Evolutionary conservation across 257 asterid genomes (phyloP).

Genomic region (Craterostigma plantagineum): DNA sequence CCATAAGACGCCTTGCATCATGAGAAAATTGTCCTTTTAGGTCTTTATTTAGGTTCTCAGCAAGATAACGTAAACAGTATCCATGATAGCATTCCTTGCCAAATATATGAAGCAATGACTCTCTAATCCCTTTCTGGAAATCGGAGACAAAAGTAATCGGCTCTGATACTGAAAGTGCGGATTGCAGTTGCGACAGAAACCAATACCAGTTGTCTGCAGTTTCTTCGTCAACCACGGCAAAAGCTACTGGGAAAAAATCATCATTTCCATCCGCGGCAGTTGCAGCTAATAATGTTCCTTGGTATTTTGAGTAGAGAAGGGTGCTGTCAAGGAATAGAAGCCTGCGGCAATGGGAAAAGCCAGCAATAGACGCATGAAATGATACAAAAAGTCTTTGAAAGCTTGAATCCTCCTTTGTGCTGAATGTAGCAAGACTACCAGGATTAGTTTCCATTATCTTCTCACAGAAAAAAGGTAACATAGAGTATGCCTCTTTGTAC

Average conservation of each 20-base stretch:
- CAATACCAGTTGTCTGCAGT: slow-evolving; percentile 87
- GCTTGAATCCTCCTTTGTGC: slow-evolving; percentile 90
- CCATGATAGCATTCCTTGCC: slow-evolving; percentile 79
- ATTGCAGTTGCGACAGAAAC: slow-evolving; percentile 73
- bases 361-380: slow-evolving; percentile 76
- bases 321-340: slow-evolving; percentile 85
- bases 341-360: slow-evolving; percentile 88
- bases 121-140: slow-evolving; percentile 72
- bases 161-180: slow-evolving; percentile 56
- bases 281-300: slow-evolving; percentile 80
- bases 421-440: slow-evolving; percentile 65
- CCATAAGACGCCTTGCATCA: slow-evolving; percentile 95
- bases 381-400: slow-evolving; percentile 71
- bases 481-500: slow-evolving; percentile 79
- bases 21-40: slow-evolving; percentile 87
- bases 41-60: slow-evolving; percentile 89
- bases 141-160: slow-evolving; percentile 79
- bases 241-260: slow-evolving; percentile 79
- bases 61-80: slow-evolving; percentile 74
- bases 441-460: slow-evolving; percentile 89
- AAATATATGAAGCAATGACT: slow-evolving; percentile 52
- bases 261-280: slow-evolving; percentile 89
- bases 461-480: slow-evolving; percentile 68
- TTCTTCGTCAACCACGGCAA: slow-evolving; percentile 94
- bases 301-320: slow-evolving; percentile 88